Base-by-base conservation (phyloP, 2,329 filamentous ascomycete genomes). In the Claviceps pusilla region DNA sequence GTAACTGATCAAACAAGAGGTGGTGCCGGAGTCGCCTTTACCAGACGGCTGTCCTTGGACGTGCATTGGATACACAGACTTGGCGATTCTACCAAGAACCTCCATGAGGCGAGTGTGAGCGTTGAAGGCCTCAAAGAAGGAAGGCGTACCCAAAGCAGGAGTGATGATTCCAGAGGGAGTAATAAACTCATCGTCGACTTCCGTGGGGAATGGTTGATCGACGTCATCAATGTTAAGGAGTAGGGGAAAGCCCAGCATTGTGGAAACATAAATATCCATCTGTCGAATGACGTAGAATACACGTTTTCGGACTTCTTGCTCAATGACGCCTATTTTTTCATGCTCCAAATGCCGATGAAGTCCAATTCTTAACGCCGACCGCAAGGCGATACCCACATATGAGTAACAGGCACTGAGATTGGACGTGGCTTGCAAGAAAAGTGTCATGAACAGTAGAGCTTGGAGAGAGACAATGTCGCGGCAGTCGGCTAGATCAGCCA, bases 401-500 rank as follows among this genome's bases (percentile, higher is more conserved):
- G 86, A 81, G 66, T 91, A 91, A 64, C 87, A 91, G 10, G 82
- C 85, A 63, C 83, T 87, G 35, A 91, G 71, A 63, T 88, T 87
- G 10, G 86, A 86, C 2, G 87, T 87, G 2, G 84, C 82, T 63
- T 93, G 87, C 1, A 91, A 74, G 63, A 90, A 93, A 3, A 91
- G 71, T 50, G 89, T 85, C 77, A 89, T 86, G 65, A 88, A 89
- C 24, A 89, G 71, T 7, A 93, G 75, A 2, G 84, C 81, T 65
- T 93, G 87, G 9, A 91, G 71, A 1, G 86, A 86, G 24, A 76
- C 78, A 47, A 91, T 72, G 63, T 90, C 86, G 49, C 86, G 81
- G 60, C 86, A 89, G 56, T 84, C 80, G 1, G 80, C 80, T 47
- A 83, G 72, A 57, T 84, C 81, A 55, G 79, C 75, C 50, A 90